Base-by-base conservation (phyloP, 2,329 filamentous ascomycete species). In the Cladorrhinum sp. region DNA sequence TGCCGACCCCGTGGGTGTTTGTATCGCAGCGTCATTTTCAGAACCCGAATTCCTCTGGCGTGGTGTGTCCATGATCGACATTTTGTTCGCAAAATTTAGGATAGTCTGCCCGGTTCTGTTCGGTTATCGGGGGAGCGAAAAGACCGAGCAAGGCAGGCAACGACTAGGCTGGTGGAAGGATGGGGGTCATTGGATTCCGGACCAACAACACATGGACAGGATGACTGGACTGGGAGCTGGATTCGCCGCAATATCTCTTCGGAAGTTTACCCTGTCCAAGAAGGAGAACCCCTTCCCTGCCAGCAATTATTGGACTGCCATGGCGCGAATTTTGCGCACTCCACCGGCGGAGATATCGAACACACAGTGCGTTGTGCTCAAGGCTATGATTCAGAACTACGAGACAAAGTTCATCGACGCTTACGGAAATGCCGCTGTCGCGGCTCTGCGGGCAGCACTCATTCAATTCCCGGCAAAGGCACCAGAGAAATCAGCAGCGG, bases 181-280 rank as follows among this genome's bases (percentile, higher is more conserved):
- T 12, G 80, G 77, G 8, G 79, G 81, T 5, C 75, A 76, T 6
- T 93, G 83, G 78, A 79, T 89, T 61, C 77, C 80, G 1, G 87
- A 90, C 67, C 86, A 92, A 71, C 78, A 78, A n/a, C 92, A 97
- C 74, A 85, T 85, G 67, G 89, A 93, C 71, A 85, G 90, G 61
- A 93, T 96, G 88, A 87, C 85, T 3, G 93, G 92, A 0, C 79
- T 97, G 0, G 92, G 87, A 1, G 88, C 90, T 2, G 93, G 93
- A 0, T 99, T 89, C 70, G 91, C 92, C 0, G 86, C 93, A 1
- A 81, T 98, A 38, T 86, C 91, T 1, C 79, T 97, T 8, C 87
- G 93, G 52, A 91, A 96, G 72, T 96, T 96, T 70, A 85, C 84
- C 64, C 88, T 84, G 65, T 84, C 87, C 1, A 78, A 80, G 41